Conservation (phyloP, 352 stramenopile species). For the Lagenidium giganteum region DNA sequence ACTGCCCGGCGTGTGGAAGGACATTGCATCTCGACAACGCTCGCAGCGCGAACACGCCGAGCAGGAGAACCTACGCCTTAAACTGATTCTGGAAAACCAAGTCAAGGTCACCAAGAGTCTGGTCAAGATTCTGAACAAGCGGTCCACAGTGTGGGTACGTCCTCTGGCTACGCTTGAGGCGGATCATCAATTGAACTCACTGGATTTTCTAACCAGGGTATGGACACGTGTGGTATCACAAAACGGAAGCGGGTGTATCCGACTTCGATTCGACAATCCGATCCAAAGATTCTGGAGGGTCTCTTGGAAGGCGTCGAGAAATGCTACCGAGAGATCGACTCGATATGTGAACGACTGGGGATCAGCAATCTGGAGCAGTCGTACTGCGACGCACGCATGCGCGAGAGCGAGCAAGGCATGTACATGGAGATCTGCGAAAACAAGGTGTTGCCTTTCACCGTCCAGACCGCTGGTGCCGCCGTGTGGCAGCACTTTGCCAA, state of each 20-base stretch:
- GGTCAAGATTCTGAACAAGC: constrained; percentile 31
- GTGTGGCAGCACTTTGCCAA: constrained; percentile 42
- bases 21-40: constrained; percentile 14
- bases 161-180: neutral
- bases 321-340: constrained; percentile 36
- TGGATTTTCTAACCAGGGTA: neutral
- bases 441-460: constrained; percentile 37
- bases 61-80: constrained; percentile 49
- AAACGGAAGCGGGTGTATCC: too few relatives aligned
- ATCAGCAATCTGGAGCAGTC: constrained; percentile 22
- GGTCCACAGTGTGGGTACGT: constrained; percentile 18
- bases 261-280: too few relatives aligned
- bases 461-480: constrained; percentile 23
- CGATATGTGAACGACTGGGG: constrained; percentile 36
- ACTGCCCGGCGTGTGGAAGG: constrained; percentile 12
- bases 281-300: too few relatives aligned
- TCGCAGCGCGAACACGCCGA: constrained; percentile 27
- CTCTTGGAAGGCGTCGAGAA: constrained; percentile 16
- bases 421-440: constrained; percentile 46
- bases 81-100: constrained; percentile 46
- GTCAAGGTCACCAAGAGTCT: constrained; percentile 57
- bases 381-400: constrained; percentile 32
- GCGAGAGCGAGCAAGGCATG: constrained; percentile 20
- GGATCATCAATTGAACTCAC: too few relatives aligned
- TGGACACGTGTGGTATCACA: too few relatives aligned